Conservation (phyloP, 805 yeast species). For the Ogataea thermomethanolica region DNA sequence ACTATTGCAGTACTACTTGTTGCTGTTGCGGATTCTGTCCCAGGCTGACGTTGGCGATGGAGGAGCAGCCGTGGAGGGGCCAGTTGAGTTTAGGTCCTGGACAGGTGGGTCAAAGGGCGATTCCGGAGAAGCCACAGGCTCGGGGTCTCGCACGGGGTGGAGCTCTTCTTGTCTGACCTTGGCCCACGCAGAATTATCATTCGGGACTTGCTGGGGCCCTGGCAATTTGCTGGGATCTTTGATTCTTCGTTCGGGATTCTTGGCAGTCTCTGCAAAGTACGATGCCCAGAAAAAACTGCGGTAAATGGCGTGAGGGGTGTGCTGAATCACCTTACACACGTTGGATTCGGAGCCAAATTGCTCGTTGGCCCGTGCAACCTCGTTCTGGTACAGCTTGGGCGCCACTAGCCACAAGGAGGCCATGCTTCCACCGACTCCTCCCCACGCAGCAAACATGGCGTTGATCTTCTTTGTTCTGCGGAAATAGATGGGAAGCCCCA, state of each 20-base stretch:
- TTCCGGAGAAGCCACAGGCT: too few species aligned
- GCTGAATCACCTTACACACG: constrained; percentile 19
- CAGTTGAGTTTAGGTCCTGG: too few species aligned
- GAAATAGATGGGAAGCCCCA: constrained; percentile 39
- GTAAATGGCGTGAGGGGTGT: constrained; percentile 27
- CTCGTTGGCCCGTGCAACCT: constrained; percentile 31
- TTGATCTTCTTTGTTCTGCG: constrained; percentile 36
- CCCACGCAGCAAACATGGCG: constrained; percentile 39
- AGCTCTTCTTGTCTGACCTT: constrained; percentile 5
- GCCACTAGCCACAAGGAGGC: constrained; percentile 35
- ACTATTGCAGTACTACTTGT: constrained; percentile 1
- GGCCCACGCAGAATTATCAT: constrained; percentile 4
- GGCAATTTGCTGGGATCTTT: constrained; percentile 47
- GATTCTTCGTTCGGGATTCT: constrained; percentile 48
- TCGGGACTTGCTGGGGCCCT: not conserved
- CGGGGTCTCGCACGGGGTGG: not conserved
- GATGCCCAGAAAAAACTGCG: constrained; percentile 40
- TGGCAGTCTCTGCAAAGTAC: constrained; percentile 50
- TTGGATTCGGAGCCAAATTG: constrained; percentile 25
- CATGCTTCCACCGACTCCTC: constrained; percentile 34
- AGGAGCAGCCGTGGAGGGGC: not conserved
- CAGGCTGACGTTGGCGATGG: constrained; percentile 3
- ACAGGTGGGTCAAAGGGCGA: not conserved
- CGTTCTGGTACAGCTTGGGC: constrained; percentile 30
- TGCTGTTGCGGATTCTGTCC: constrained; percentile 8